These are phyloP conservation scores for Sutorius eximius DNA, from an alignment of 1,284 basidiomycete genomes.

Conservation along the genomic window DNA sequence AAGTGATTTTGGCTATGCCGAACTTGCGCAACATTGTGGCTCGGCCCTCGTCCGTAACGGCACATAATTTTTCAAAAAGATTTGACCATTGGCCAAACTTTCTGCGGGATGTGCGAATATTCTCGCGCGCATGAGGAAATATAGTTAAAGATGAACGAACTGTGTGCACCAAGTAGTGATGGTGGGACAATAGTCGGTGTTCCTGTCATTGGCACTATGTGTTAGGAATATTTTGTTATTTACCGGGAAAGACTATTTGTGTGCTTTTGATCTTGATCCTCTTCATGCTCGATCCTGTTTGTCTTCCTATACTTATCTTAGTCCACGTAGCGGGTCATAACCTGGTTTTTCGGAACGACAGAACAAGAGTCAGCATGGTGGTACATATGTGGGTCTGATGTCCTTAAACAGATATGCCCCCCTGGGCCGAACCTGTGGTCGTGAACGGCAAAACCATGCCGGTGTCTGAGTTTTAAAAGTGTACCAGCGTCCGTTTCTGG, in stretches of 20 bases:
- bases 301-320: no score
- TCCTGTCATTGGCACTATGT: no score
- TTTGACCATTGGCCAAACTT: background rate
- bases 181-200: background rate
- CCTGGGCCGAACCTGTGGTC: background rate
- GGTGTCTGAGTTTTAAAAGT: constrained; percentile 2
- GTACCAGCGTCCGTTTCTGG: no score
- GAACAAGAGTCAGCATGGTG: no score
- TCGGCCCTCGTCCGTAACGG: background rate
- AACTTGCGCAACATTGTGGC: background rate
- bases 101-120: background rate
- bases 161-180: background rate
- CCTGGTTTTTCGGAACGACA: no score
- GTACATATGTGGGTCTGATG: no score
- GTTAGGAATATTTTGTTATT: background rate
- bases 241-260: background rate
- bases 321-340: no score
- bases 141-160: background rate
- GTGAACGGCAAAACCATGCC: background rate
- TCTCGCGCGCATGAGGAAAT: background rate
- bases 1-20: background rate
- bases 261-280: background rate
- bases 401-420: background rate
- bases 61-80: background rate
- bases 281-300: no score